These are phyloP conservation scores for Nakazawaea siamensis DNA, from an alignment of 805 yeast genomes.

Conservation along the genomic window DNA sequence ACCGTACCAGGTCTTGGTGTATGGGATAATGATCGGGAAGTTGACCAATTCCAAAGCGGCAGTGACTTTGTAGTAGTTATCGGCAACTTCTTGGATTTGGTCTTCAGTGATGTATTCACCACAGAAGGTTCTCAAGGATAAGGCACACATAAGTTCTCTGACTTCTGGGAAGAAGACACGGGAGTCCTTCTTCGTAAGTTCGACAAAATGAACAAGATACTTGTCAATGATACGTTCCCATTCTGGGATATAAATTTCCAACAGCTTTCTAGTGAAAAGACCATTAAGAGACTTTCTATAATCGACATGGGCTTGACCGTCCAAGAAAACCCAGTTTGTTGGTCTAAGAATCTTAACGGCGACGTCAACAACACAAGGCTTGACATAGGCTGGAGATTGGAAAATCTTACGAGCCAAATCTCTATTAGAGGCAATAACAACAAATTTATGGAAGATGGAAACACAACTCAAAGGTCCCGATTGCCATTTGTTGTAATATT, in stretches of 20 bases:
- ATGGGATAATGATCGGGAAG: slow-evolving; percentile 94
- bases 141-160: slow-evolving; percentile 94
- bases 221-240: slow-evolving; percentile 80
- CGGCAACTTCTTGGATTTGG: slow-evolving; percentile 82
- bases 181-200: slow-evolving; percentile 50
- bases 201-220: slow-evolving; percentile 62
- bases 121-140: slow-evolving; percentile 88
- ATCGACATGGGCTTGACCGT: slow-evolving; percentile 92
- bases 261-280: slow-evolving; percentile 75
- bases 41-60: slow-evolving; percentile 96
- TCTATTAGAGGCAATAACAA: slow-evolving; percentile 83
- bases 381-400: slow-evolving; percentile 78
- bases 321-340: slow-evolving; percentile 94
- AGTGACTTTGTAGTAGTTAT: slow-evolving; percentile 85
- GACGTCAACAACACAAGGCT: slow-evolving; percentile 97
- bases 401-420: slow-evolving; percentile 84
- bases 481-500: slow-evolving; percentile 87
- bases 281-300: slow-evolving; percentile 89
- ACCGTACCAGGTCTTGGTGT: slow-evolving; percentile 97
- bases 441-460: slow-evolving; percentile 96
- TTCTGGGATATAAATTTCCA: slow-evolving; percentile 75
- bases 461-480: slow-evolving; percentile 95
- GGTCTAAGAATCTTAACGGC: slow-evolving; percentile 93
- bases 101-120: slow-evolving; percentile 92
- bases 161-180: slow-evolving; percentile 82